Evolutionary conservation across 169 alveolate genomes (phyloP), one percentile per base, ranked within the genome.

Genomic region (Toxoplasma gondii): DNA sequence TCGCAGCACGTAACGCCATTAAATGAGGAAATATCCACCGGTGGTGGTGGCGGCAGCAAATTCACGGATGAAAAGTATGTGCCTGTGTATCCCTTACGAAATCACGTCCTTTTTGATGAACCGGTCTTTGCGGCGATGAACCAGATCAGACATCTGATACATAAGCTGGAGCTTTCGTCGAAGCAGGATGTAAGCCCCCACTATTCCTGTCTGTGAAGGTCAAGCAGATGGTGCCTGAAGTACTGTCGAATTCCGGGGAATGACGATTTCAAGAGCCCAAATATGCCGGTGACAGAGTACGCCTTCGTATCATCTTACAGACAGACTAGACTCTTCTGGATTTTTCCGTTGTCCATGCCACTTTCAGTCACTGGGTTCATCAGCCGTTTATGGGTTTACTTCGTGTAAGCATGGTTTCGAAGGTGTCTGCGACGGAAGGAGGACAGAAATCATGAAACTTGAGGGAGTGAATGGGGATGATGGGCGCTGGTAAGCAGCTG

Each of bases 91-190:
- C 90, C 90, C 7, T 82, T 82, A 34, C 90, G 67, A 10, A 82
- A 82, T 36, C 90, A 82, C 38, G 67, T 82, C 41, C 67, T 82
- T 39, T 82, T 82, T 43, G 90, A 82, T 45, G 90, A 82, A 41
- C 31, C 34, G 16, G 90, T 82, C 67, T 82, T 82, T 45, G 90
- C 54, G 69, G 27, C 24, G 36, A 82, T 82, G 90, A 82, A 44
- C 67, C 41, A 41, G 67, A 17, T 82, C 54, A 41, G 90, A n/a
- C 90, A 82, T 24, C 90, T 82, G 24, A 82, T 82, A 27, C 67
- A 41, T 49, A 82, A 39, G 31, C 31, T 82, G 41, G 90, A 82
- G 41, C 34, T 17, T 74, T 45, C 70, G 24, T 19, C 69, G 36
- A 45, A 36, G 27, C 19, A 39, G 36, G 90, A 82, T n/a, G 90